These are phyloP conservation scores for Boletus rubescentipes DNA, from an alignment of 768 basidiomycete genomes.

Conservation along the genomic window DNA sequence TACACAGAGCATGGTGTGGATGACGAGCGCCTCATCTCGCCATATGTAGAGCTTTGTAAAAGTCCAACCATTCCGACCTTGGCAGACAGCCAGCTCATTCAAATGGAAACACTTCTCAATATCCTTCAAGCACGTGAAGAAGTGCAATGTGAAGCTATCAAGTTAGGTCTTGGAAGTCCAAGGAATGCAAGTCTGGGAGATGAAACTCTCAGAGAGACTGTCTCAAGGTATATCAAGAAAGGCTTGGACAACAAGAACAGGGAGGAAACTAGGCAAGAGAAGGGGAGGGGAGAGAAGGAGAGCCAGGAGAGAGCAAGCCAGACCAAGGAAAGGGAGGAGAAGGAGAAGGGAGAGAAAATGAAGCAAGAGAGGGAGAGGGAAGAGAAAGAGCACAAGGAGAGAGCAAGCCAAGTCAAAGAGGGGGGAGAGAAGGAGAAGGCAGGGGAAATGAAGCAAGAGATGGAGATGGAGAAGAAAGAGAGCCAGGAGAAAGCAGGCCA, in stretches of 20 bases:
- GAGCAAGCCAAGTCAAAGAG: too few relatives aligned
- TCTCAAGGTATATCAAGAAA: constrained; percentile 35
- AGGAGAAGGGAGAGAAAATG: not conserved
- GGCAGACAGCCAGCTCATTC: constrained; percentile 54
- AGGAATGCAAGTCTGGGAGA: constrained; percentile 33
- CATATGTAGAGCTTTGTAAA: constrained; percentile 53
- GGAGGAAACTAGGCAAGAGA: not conserved
- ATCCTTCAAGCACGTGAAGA: constrained; percentile 57
- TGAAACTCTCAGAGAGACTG: constrained; percentile 30
- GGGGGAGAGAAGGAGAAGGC: too few relatives aligned
- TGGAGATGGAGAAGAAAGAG: too few relatives aligned
- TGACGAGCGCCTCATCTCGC: constrained; percentile 46
- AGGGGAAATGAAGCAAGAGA: too few relatives aligned
- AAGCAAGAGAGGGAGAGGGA: not conserved
- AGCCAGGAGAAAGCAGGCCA: too few relatives aligned
- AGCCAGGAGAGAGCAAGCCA: too few relatives aligned
- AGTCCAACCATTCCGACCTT: constrained; percentile 50
- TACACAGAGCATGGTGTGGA: constrained; percentile 57
- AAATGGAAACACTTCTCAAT: constrained; percentile 52
- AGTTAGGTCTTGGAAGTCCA: constrained; percentile 31
- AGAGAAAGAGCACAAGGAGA: too few relatives aligned
- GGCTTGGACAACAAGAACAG: constrained; percentile 18
- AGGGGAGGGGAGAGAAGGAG: not conserved
- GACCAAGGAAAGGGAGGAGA: too few relatives aligned
- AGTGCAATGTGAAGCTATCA: constrained; percentile 36